Conservation (phyloP, 441 rosid genomes). For the Raphanus hybrid region DNA sequence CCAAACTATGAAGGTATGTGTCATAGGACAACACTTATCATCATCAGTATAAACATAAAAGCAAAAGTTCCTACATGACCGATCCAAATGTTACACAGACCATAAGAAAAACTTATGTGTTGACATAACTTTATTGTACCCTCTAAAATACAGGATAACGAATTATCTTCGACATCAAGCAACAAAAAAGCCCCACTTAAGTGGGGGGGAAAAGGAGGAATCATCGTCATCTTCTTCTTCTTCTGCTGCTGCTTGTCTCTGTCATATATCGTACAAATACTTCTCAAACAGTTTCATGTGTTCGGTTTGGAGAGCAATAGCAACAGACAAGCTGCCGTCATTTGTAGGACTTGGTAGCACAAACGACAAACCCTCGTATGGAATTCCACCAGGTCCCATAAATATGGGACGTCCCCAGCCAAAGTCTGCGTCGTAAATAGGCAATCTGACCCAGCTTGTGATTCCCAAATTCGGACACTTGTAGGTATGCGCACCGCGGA, state of each 20-base stretch:
- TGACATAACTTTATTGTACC: constrained; percentile 24
- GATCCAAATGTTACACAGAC: constrained; percentile 39
- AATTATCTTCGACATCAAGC: neutral
- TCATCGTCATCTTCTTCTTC: neutral
- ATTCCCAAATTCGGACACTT: constrained; percentile 91
- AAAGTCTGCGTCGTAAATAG: constrained; percentile 94
- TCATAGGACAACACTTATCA: constrained; percentile 31
- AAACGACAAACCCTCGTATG: constrained; percentile 89
- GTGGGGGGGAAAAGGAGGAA: neutral
- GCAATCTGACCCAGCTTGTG: constrained; percentile 95
- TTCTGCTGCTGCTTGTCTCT: constrained; percentile 7
- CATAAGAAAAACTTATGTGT: constrained; percentile 18
- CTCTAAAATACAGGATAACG: constrained; percentile 37
- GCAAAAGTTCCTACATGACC: constrained; percentile 26
- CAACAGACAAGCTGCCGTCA: constrained; percentile 89
- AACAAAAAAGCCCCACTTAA: no score
- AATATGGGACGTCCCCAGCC: constrained; percentile 99
- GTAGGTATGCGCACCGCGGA: constrained; percentile 92
- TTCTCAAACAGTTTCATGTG: constrained; percentile 92
- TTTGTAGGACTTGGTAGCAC: constrained; percentile 76
- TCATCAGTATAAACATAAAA: constrained; percentile 30
- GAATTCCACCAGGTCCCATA: constrained; percentile 98
- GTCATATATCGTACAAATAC: constrained; percentile 58
- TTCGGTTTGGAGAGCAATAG: constrained; percentile 77
- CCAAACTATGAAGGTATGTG: no score